These are phyloP conservation scores for Trichoderma simmonsii DNA, from an alignment of 2,329 filamentous ascomycete genomes.

Conservation along the genomic window DNA sequence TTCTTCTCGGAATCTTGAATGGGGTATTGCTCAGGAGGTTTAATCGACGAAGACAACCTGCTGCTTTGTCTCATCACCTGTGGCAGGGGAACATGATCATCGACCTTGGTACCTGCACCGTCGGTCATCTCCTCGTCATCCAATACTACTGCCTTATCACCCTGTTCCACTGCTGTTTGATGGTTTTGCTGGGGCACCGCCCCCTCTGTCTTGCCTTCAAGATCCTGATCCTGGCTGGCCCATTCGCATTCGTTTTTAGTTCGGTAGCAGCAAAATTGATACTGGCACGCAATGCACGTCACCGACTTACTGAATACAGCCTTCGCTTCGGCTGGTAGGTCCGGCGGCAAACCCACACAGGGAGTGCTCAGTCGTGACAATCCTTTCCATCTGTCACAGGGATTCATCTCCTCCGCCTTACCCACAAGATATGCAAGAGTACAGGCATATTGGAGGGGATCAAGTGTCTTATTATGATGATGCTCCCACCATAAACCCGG, in stretches of 20 bases:
- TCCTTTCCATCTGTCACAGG: constrained; percentile 2
- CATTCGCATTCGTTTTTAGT: constrained; percentile 29
- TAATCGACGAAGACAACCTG: not conserved
- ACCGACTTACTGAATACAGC: constrained; percentile 22
- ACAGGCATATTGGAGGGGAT: constrained; percentile 27
- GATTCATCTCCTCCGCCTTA: constrained; percentile 23
- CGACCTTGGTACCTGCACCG: not conserved
- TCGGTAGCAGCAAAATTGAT: constrained; percentile 27
- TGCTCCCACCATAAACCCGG: constrained; percentile 27
- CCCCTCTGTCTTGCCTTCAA: not conserved
- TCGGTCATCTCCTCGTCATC: not conserved
- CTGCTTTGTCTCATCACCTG: not conserved
- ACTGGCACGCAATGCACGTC: constrained; percentile 34
- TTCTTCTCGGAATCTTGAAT: not conserved
- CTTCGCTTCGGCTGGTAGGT: constrained; percentile 22
- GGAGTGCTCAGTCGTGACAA: constrained; percentile 26
- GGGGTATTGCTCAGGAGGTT: not conserved
- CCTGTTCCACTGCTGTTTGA: not conserved
- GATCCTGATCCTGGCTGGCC: not conserved
- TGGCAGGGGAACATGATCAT: not conserved
- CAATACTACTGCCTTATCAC: not conserved
- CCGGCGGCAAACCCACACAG: constrained; percentile 29
- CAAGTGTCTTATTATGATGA: constrained; percentile 25
- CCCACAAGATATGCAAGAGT: constrained; percentile 34
- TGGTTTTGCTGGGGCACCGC: no score